Percentiles rank a stretch among this genome's conserved stretches.
phyloP scores from a whole-genome alignment of 176 grass and related monocot genomes.

The Carex littledalei region DNA sequence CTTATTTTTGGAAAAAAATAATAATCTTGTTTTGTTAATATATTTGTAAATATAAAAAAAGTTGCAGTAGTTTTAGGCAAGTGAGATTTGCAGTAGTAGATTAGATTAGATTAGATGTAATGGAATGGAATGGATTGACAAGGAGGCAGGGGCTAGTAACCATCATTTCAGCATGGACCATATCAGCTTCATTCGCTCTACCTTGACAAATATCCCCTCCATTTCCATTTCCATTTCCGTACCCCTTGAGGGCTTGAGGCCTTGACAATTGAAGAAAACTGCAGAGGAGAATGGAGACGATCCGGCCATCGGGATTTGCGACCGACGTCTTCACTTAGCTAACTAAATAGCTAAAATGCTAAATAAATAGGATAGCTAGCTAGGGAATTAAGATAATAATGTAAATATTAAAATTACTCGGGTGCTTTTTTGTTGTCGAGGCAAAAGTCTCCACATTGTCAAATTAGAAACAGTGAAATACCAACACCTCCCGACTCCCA shows the following conservation, averaged over 20 bases:
- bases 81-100: too few species aligned
- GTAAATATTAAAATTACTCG: background rate
- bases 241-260: too few species aligned
- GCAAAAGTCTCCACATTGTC: slow-evolving; percentile 21
- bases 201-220: background rate
- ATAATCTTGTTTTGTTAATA: too few species aligned
- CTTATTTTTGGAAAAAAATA: too few species aligned
- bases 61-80: too few species aligned
- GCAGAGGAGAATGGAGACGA: background rate
- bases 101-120: too few species aligned
- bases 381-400: background rate
- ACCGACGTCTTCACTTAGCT: background rate
- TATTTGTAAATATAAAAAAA: too few species aligned
- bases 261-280: background rate
- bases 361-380: too few species aligned
- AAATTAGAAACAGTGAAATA: background rate
- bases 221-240: background rate
- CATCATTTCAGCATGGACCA: slow-evolving; percentile 18
- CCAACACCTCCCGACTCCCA: too few species aligned
- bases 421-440: slow-evolving; percentile 2
- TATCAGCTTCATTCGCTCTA: too few species aligned
- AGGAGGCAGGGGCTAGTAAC: background rate
- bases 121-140: background rate
- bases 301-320: background rate
- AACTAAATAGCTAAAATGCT: too few species aligned